Evolutionary conservation across 169 alveolate species (phyloP).

Genomic region (Plasmodium gonderi): DNA sequence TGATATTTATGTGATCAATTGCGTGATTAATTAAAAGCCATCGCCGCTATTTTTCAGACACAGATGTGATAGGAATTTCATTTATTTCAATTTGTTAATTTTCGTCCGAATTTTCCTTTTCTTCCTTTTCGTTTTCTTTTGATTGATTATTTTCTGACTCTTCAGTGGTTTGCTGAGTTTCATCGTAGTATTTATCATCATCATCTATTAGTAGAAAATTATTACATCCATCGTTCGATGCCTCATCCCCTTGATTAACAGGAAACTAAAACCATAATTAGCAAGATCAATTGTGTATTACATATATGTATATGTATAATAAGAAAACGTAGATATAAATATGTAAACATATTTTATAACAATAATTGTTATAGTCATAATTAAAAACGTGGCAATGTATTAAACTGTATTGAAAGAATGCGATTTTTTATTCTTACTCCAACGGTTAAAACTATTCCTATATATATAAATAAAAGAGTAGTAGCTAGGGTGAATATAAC

Average conservation of each 20-base stretch:
- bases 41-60: neutral
- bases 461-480: neutral
- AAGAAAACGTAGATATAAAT: neutral
- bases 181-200: neutral
- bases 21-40: neutral
- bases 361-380: too few species aligned
- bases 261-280: neutral
- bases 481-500: neutral
- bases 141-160: neutral
- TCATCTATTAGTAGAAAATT: neutral
- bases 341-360: neutral
- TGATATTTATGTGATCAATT: neutral
- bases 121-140: neutral
- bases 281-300: neutral
- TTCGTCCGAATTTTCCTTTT: neutral
- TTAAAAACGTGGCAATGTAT: neutral
- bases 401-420: neutral
- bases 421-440: neutral
- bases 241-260: neutral
- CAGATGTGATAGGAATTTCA: neutral
- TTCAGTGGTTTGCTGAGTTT: neutral
- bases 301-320: neutral
- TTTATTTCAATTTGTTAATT: conserved; percentile 2
- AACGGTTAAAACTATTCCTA: neutral
- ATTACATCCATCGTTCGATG: neutral